Base-by-base conservation (phyloP, 257 asterid genomes). In the Nicotiana sylvestris region DNA sequence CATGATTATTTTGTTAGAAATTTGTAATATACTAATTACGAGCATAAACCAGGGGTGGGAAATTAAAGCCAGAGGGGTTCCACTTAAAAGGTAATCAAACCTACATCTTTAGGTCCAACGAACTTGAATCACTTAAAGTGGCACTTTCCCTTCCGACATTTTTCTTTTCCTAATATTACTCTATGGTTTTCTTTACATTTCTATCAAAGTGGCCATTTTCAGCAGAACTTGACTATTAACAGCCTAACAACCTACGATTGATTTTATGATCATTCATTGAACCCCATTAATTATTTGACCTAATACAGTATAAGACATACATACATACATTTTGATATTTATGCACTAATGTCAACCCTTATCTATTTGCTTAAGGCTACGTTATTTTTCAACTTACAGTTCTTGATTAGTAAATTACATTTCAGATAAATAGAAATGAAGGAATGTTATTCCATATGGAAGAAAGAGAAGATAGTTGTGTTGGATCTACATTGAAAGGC, bases 51-150 rank as follows among this genome's bases (percentile, higher is more conserved):
- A 12, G 2, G 6, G 1, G 62, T 15, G 27, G 61, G 25, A 49
- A 46, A 13, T 6, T 74, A 25, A 25, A 72, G 39, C 10, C 13
- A 6, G 25, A 49, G 39, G 25, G 8, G 25, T 6, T 46, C 78
- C 37, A 72, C 60, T 46, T 46, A 25, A 46, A 46, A 39, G 6
- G 30, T 43, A 74, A 74, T 74, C 15, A 74, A 27, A 27, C 43
- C 39, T 74, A 49, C 15, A 74, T 80, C 9, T 37, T 37, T 60
- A 35, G 58, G 70, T 12, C 58, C 57, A 46, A 80, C 62, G 13
- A 80, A 80, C 27, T 64, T 64, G 64, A 80, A 64, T 64, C 77
- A 64, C 77, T 62, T 16, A 64, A 80, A 64, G 83, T 80, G 83
- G 49, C 46, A 13, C 17, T 69, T 10, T 43, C 33, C 33, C 15